Percentiles rank a stretch among this genome's conserved stretches.
phyloP scores from a whole-genome alignment of 2,329 filamentous ascomycete species.

The Orbilia oligospora region DNA sequence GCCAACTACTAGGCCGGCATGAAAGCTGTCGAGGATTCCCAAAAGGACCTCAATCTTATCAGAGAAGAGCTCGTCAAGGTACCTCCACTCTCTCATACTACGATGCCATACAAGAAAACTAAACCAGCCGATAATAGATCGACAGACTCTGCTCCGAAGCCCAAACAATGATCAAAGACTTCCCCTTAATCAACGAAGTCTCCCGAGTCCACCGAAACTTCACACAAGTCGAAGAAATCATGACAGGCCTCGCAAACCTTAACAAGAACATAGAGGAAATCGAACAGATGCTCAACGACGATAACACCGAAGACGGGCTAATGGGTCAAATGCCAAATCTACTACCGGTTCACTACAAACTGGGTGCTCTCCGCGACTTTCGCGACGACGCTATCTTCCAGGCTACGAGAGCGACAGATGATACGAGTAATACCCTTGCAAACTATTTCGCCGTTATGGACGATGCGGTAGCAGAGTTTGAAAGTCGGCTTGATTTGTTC shows the following conservation, averaged over 20 bases:
- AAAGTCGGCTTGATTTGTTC: conserved; percentile 90
- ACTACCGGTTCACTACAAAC: conserved; percentile 88
- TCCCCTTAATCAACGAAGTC: conserved; percentile 88
- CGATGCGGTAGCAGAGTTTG: conserved; percentile 91
- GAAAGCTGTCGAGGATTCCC: conserved; percentile 86
- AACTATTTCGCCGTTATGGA: conserved; percentile 92
- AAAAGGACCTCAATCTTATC: conserved; percentile 90
- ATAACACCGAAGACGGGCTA: conserved; percentile 77
- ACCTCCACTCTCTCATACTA: neutral
- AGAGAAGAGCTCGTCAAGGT: conserved; percentile 96
- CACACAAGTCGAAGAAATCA: conserved; percentile 92
- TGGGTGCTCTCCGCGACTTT: conserved; percentile 92
- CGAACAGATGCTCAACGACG: conserved; percentile 82
- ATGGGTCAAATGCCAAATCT: conserved; percentile 85
- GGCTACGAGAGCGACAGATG: conserved; percentile 83
- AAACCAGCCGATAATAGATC: conserved; percentile 70
- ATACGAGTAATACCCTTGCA: conserved; percentile 84
- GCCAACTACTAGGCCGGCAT: conserved; percentile 78
- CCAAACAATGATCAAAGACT: conserved; percentile 97
- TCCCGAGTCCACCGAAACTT: conserved; percentile 98
- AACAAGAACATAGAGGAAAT: conserved; percentile 81
- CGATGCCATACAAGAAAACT: conserved; percentile 6
- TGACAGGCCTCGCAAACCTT: conserved; percentile 88
- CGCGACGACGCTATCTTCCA: conserved; percentile 97
- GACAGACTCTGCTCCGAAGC: conserved; percentile 97